Percentiles rank a stretch among this genome's conserved stretches.
phyloP scores from a whole-genome alignment of 345 rosid genomes.

The Populus davidiana region DNA sequence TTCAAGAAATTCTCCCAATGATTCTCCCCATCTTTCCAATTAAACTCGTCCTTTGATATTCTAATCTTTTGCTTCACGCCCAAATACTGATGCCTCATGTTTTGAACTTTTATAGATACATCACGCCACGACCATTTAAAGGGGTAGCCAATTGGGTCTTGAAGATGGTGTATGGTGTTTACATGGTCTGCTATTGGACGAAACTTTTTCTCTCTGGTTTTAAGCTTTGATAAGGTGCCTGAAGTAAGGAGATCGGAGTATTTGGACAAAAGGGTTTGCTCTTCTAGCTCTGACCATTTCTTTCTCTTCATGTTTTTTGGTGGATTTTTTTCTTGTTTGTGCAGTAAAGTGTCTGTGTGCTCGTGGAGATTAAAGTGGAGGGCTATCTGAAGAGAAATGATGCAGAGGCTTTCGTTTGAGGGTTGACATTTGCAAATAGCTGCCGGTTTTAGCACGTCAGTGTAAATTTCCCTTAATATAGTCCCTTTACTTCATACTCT shows the following conservation, averaged over 20 bases:
- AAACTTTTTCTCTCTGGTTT: slow-evolving; percentile 78
- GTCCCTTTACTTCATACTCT: too few species aligned
- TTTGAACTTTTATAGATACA: slow-evolving; percentile 74
- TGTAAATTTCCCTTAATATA: too few species aligned
- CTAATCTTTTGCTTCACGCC: slow-evolving; percentile 86
- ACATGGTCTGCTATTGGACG: slow-evolving; percentile 72
- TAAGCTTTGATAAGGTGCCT: slow-evolving; percentile 62
- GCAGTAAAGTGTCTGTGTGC: not conserved
- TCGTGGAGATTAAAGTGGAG: not conserved
- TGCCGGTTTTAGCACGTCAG: too few species aligned
- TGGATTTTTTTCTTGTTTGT: not conserved
- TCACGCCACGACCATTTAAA: slow-evolving; percentile 86
- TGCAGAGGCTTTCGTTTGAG: not conserved
- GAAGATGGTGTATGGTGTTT: slow-evolving; percentile 56
- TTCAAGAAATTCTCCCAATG: slow-evolving; percentile 75
- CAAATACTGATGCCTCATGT: slow-evolving; percentile 79
- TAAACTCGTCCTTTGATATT: slow-evolving; percentile 45
- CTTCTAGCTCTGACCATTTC: slow-evolving; percentile 74
- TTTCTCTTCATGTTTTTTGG: slow-evolving; percentile 54
- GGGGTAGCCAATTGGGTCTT: slow-evolving; percentile 56
- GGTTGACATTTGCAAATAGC: too few species aligned
- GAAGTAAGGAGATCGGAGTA: slow-evolving; percentile 57
- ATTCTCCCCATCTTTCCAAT: slow-evolving; percentile 70
- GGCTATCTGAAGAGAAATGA: not conserved
- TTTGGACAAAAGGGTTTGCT: slow-evolving; percentile 52